Evolutionary conservation across 805 yeast genomes (phyloP).

Genomic region (Candida railenensis): DNA sequence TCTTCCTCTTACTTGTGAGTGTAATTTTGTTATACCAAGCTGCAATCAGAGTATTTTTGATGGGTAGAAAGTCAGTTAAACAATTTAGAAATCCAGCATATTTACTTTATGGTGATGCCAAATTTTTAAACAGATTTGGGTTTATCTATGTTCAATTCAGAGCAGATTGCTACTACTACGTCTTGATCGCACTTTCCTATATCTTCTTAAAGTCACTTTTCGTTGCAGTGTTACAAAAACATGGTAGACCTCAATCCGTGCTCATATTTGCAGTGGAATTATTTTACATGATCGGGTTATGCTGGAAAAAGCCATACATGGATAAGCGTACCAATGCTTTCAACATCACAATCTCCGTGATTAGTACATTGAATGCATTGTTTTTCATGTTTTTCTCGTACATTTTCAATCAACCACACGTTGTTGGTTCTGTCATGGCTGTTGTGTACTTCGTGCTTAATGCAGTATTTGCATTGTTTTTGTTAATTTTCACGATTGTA

Average conservation of each 20-base stretch:
- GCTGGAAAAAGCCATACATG: slow-evolving; percentile 84
- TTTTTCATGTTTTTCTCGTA: slow-evolving; percentile 88
- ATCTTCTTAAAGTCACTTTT: slow-evolving; percentile 73
- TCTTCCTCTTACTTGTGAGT: slow-evolving; percentile 59
- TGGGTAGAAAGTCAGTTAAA: slow-evolving; percentile 69
- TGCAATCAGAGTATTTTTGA: slow-evolving; percentile 64
- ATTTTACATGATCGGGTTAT: slow-evolving; percentile 59
- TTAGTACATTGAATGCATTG: slow-evolving; percentile 77
- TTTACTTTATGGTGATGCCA: slow-evolving; percentile 79
- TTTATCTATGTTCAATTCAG: slow-evolving; percentile 88
- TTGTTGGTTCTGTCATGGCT: slow-evolving; percentile 91
- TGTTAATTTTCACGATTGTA: slow-evolving; percentile 81
- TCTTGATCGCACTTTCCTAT: slow-evolving; percentile 62
- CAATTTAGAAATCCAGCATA: slow-evolving; percentile 91
- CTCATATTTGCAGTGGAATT: slow-evolving; percentile 76
- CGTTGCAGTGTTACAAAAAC: slow-evolving; percentile 79
- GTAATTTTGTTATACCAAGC: slow-evolving; percentile 68
- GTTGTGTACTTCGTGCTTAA: slow-evolving; percentile 85
- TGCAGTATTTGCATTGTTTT: slow-evolving; percentile 81
- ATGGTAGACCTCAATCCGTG: slow-evolving; percentile 82
- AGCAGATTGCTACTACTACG: slow-evolving; percentile 85
- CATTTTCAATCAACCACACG: slow-evolving; percentile 77
- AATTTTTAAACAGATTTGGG: slow-evolving; percentile 82
- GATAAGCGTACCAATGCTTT: slow-evolving; percentile 93
- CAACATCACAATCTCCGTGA: slow-evolving; percentile 80